These are phyloP conservation scores for Pichia sp. DNA, from an alignment of 1,139 yeast species.

Conservation along the genomic window DNA sequence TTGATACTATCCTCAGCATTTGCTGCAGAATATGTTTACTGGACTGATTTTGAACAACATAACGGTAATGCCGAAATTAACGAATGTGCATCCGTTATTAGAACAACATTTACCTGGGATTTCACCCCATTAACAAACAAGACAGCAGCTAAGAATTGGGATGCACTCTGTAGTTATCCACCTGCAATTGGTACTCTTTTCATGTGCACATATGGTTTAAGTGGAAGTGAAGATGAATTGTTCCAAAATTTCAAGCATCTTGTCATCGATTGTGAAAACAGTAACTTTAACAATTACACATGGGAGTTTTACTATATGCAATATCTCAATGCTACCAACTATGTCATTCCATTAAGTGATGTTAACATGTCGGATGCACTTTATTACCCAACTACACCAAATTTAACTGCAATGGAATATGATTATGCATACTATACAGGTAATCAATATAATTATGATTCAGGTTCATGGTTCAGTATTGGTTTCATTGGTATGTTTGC, in stretches of 20 bases:
- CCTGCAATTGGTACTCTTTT: constrained; percentile 30
- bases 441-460: constrained; percentile 23
- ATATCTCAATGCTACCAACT: too few species aligned
- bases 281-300: too few species aligned
- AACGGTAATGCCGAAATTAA: constrained; percentile 3
- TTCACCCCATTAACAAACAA: too few species aligned
- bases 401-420: constrained; percentile 15
- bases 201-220: constrained; percentile 24
- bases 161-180: constrained; percentile 24
- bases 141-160: too few species aligned
- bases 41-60: neutral
- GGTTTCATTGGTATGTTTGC: too few species aligned
- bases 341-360: too few species aligned
- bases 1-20: too few species aligned
- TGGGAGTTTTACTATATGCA: too few species aligned
- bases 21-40: neutral
- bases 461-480: constrained; percentile 35
- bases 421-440: constrained; percentile 3
- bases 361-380: constrained; percentile 19
- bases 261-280: too few species aligned
- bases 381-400: constrained; percentile 20
- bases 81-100: neutral
- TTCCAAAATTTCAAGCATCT: too few species aligned
- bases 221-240: constrained; percentile 11
- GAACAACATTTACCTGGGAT: neutral